Evolutionary conservation across 75 land plant genomes (phyloP).

Genomic region (Isoetes taiwanensis): DNA sequence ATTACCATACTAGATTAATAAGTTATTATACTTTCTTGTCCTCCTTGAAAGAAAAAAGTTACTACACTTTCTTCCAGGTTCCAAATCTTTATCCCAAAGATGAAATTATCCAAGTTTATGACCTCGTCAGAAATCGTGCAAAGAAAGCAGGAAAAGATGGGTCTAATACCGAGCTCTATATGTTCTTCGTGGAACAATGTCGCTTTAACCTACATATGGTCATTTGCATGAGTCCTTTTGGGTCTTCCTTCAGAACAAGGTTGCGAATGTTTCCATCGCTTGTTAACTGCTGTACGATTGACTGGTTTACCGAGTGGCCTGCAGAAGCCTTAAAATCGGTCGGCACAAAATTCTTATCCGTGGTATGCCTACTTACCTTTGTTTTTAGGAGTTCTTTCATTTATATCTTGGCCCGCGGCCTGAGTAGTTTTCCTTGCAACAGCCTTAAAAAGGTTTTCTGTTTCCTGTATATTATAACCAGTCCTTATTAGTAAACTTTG

Average conservation of each 20-base stretch:
- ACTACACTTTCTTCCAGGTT: too few species aligned
- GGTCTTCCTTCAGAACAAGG: conserved; percentile 25
- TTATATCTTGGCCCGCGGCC: too few species aligned
- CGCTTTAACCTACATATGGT: conserved; percentile 29
- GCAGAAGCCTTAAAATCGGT: conserved; percentile 28
- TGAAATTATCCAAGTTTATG: conserved; percentile 22
- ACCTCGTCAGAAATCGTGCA: conserved; percentile 15
- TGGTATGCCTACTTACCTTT: conserved; percentile 10
- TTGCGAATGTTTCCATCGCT: conserved; percentile 36
- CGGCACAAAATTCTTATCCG: conserved; percentile 23
- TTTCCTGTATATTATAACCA: too few species aligned
- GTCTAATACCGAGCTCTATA: conserved; percentile 18
- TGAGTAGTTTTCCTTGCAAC: too few species aligned
- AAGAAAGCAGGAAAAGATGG: conserved; percentile 29
- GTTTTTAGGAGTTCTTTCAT: not conserved
- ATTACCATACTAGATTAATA: too few species aligned
- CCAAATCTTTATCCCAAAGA: conserved; percentile 30
- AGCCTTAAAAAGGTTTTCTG: too few species aligned
- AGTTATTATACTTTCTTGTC: too few species aligned
- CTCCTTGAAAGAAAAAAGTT: too few species aligned
- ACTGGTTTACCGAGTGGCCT: conserved; percentile 39
- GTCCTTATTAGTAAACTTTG: not conserved
- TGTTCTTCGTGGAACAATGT: conserved; percentile 32
- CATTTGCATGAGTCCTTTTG: conserved; percentile 34
- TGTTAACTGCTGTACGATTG: conserved; percentile 34